Evolutionary conservation across 108 stramenopile genomes (phyloP).

Genomic region (Pseudonitzschia pungens): DNA sequence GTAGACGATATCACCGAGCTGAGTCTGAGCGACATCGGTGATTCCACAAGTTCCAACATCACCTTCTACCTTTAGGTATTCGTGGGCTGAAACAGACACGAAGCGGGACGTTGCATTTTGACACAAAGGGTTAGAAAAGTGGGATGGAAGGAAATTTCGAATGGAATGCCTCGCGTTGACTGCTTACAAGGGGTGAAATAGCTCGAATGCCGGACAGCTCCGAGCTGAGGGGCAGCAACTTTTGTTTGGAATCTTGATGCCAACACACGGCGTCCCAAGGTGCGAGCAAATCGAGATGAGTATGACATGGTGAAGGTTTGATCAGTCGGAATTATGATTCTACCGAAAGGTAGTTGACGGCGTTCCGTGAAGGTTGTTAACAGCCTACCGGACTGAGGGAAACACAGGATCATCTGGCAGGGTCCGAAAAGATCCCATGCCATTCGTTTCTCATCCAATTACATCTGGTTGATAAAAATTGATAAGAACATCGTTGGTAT

Average conservation of each 20-base stretch:
- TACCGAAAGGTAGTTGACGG: not conserved
- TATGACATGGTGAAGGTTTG: slow-evolving; percentile 6
- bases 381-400: too few species aligned
- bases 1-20: slow-evolving; percentile 97
- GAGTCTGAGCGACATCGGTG: slow-evolving; percentile 93
- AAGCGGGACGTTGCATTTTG: not conserved
- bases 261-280: slow-evolving; percentile 28
- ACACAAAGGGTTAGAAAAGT: not conserved
- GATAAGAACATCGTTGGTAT: too few species aligned
- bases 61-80: slow-evolving; percentile 93
- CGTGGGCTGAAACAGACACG: slow-evolving; percentile 63
- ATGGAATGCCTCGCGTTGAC: not conserved
- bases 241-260: slow-evolving; percentile 21
- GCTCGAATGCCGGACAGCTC: slow-evolving; percentile 24
- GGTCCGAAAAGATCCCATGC: too few species aligned
- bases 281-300: slow-evolving; percentile 29
- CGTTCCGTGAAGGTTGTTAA: too few species aligned
- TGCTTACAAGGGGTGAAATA: slow-evolving; percentile 45
- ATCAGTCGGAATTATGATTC: not conserved
- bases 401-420: too few species aligned
- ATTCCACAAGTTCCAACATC: slow-evolving; percentile 92
- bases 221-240: slow-evolving; percentile 22
- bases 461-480: too few species aligned
- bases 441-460: too few species aligned
- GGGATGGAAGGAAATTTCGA: not conserved